Evolutionary conservation across 495 filamentous ascomycete genomes (phyloP).

Genomic region (Aspergillus asperescens): DNA sequence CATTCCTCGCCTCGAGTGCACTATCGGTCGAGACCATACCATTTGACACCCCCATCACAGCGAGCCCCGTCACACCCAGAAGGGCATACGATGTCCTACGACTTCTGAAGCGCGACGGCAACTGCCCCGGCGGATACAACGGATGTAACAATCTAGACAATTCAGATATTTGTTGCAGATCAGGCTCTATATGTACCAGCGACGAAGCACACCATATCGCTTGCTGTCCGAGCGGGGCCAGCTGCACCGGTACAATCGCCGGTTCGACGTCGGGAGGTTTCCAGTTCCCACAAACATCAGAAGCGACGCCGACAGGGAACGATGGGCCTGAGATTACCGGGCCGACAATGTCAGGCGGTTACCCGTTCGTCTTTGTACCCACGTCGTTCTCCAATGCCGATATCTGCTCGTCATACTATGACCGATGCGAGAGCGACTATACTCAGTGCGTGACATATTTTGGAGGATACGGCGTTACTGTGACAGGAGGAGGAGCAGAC

Average conservation of each 20-base stretch:
- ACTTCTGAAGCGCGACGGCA: slow-evolving; percentile 34
- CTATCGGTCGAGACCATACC: slow-evolving; percentile 29
- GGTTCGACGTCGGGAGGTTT: slow-evolving; percentile 28
- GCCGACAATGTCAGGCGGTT: slow-evolving; percentile 43
- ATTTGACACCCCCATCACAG: slow-evolving; percentile 24
- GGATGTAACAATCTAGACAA: slow-evolving; percentile 47
- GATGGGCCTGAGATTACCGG: slow-evolving; percentile 37
- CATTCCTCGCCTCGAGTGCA: slow-evolving; percentile 33
- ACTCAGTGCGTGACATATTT: slow-evolving; percentile 56
- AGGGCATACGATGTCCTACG: slow-evolving; percentile 38
- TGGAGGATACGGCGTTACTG: slow-evolving; percentile 44
- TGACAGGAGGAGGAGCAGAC: slow-evolving; percentile 40
- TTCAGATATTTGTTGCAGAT: slow-evolving; percentile 51
- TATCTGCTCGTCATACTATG: slow-evolving; percentile 63
- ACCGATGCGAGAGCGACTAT: slow-evolving; percentile 60
- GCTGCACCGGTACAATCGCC: slow-evolving; percentile 56
- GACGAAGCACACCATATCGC: slow-evolving; percentile 58
- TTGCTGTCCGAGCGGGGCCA: slow-evolving; percentile 58
- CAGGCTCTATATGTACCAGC: slow-evolving; percentile 49
- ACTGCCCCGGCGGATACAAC: slow-evolving; percentile 50
- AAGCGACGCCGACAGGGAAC: slow-evolving; percentile 32
- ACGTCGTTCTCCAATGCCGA: slow-evolving; percentile 59
- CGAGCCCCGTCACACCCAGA: slow-evolving; percentile 18
- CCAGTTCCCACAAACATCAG: slow-evolving; percentile 32
- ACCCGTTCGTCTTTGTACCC: slow-evolving; percentile 61